phyloP scores from a whole-genome alignment of 1,139 yeast genomes.

The Pichia sp. region DNA sequence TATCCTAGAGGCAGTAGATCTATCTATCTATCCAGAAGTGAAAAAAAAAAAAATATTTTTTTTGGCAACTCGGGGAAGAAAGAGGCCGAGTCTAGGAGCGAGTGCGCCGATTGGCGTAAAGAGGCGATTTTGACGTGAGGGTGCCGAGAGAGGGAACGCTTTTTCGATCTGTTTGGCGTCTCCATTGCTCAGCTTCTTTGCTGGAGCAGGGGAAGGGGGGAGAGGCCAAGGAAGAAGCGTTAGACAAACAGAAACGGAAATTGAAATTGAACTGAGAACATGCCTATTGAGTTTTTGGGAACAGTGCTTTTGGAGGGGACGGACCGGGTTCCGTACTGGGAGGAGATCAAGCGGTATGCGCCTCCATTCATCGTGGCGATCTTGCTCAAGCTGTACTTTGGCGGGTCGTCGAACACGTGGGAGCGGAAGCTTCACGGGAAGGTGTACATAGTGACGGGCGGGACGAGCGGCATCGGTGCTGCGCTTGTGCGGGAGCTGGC shows the following conservation, averaged over 20 bases:
- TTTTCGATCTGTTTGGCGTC: no score
- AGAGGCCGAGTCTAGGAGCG: no score
- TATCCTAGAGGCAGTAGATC: not conserved
- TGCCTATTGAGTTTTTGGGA: slow-evolving; percentile 82
- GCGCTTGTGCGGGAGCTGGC: slow-evolving; percentile 73
- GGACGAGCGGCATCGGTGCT: slow-evolving; percentile 88
- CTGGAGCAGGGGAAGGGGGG: no score
- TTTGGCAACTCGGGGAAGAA: not conserved
- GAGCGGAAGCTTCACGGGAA: slow-evolving; percentile 89
- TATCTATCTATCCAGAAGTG: not conserved
- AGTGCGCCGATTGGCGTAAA: no score
- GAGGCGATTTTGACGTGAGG: no score
- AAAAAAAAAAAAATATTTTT: not conserved
- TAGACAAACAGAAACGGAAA: no score
- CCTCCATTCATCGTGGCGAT: slow-evolving; percentile 48
- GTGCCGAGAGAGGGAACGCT: no score
- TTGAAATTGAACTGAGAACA: slow-evolving; percentile 26
- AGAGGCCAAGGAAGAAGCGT: no score
- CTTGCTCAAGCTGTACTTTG: slow-evolving; percentile 62
- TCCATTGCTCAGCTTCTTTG: no score
- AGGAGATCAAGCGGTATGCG: slow-evolving; percentile 47
- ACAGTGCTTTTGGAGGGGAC: slow-evolving; percentile 68
- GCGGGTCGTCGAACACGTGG: slow-evolving; percentile 82
- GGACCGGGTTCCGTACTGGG: slow-evolving; percentile 69
- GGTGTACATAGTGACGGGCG: slow-evolving; percentile 81